phyloP scores from a whole-genome alignment of 1,284 basidiomycete species.

The Austropuccinia psidii region DNA sequence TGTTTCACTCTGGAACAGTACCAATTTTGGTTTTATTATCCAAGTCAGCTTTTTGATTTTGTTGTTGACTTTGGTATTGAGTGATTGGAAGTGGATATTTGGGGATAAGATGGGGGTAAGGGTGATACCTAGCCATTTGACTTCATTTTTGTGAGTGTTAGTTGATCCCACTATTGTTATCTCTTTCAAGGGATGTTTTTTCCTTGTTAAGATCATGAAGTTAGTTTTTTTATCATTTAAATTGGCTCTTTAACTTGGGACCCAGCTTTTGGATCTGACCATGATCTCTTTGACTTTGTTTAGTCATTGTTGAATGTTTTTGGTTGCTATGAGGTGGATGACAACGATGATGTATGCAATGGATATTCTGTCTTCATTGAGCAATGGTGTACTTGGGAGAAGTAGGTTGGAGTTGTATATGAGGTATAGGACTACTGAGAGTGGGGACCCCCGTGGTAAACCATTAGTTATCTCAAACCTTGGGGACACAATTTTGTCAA shows the following conservation, averaged over 20 bases:
- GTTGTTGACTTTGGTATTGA: too few species aligned
- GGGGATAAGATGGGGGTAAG: too few species aligned
- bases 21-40: too few species aligned
- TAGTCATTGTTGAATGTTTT: background rate
- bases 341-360: constrained; percentile 4
- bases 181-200: background rate
- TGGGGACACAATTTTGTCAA: background rate
- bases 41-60: too few species aligned
- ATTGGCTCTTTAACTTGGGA: background rate
- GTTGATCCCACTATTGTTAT: too few species aligned
- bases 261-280: background rate
- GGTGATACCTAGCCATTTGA: background rate
- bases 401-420: background rate
- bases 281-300: background rate
- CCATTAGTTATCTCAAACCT: background rate
- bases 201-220: background rate
- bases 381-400: background rate
- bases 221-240: constrained; percentile 8
- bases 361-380: background rate
- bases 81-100: too few species aligned
- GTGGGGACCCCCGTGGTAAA: background rate
- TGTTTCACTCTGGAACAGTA: too few species aligned
- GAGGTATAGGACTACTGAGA: background rate
- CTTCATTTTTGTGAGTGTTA: too few species aligned
- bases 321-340: background rate